Evolutionary conservation across 129 eudicot genomes (phyloP).

Genomic region (Glebionis coronaria): DNA sequence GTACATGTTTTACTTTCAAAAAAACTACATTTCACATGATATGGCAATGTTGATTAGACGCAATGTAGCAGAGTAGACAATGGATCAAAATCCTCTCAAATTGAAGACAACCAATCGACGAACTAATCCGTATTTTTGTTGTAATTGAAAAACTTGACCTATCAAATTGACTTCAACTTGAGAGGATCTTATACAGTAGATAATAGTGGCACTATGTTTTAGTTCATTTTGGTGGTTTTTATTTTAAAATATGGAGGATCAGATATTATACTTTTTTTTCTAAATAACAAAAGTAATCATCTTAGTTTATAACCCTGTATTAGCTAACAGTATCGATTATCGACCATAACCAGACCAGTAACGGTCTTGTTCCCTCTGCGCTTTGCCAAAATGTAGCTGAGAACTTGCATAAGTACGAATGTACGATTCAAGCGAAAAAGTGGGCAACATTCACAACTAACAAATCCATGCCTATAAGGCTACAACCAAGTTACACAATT

Average conservation of each 20-base stretch:
- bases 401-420: neutral
- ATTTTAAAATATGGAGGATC: neutral
- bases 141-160: no score
- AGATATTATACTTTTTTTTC: neutral
- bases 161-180: no score
- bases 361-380: no score
- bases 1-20: no score
- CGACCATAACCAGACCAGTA: neutral
- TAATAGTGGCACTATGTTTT: no score
- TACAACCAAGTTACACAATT: slow-evolving; percentile 34
- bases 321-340: neutral
- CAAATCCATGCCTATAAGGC: slow-evolving; percentile 32
- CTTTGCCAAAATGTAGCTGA: neutral
- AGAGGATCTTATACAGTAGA: no score
- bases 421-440: slow-evolving; percentile 17
- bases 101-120: no score
- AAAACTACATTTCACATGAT: no score
- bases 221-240: neutral
- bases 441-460: slow-evolving; percentile 23
- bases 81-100: no score
- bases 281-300: neutral
- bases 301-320: neutral
- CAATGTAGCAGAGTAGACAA: no score
- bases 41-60: no score
- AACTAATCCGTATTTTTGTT: no score